phyloP scores from a whole-genome alignment of 768 basidiomycete genomes.

The Calocybe gangraenosa region DNA sequence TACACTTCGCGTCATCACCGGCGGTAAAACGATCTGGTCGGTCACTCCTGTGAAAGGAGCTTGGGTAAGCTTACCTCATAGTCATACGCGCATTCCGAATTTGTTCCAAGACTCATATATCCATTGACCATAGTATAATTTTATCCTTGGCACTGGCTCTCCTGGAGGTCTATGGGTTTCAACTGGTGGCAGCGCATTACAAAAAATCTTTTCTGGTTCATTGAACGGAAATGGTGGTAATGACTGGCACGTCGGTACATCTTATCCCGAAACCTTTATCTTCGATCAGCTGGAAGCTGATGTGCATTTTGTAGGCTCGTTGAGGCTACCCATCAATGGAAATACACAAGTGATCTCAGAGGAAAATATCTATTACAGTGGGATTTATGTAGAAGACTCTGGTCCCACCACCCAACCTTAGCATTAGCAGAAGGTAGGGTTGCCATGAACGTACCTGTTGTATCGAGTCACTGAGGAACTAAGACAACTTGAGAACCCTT shows the following conservation, averaged over 20 bases:
- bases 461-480: constrained; percentile 3
- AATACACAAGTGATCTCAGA: constrained; percentile 1
- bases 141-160: constrained; percentile 4
- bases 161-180: constrained; percentile 8
- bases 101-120: too few relatives aligned
- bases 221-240: constrained; percentile 2
- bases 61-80: constrained; percentile 2
- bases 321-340: constrained; percentile 3
- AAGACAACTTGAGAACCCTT: constrained; percentile 12
- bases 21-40: constrained; percentile 2
- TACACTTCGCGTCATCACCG: constrained; percentile 6
- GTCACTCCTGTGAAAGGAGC: constrained; percentile 6
- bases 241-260: constrained; percentile 1
- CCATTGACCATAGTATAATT: not conserved
- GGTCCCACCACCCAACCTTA: constrained; percentile 1
- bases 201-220: constrained; percentile 5
- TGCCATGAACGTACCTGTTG: not conserved
- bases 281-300: too few relatives aligned
- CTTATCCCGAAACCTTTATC: not conserved
- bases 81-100: not conserved
- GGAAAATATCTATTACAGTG: constrained; percentile 3
- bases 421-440: not conserved
- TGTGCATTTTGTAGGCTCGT: not conserved
- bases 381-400: constrained; percentile 3
- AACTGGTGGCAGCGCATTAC: not conserved